Evolutionary conservation across 1,139 yeast species (phyloP).

Genomic region (Schwanniomyces etchellsii): DNA sequence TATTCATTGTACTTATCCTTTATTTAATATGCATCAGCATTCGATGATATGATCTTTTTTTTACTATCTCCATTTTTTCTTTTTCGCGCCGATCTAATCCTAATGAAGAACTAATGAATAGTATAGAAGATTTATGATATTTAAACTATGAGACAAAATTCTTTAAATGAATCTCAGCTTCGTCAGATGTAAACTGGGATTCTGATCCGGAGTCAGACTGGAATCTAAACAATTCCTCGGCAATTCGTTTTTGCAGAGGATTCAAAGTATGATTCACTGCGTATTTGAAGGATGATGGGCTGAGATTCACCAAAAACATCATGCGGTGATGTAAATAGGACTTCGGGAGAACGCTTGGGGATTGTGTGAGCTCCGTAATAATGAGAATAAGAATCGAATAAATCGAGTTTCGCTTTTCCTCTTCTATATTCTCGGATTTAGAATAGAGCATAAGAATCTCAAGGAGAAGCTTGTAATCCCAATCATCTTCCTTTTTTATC

Average conservation of each 20-base stretch:
- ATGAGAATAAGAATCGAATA: conserved; percentile 47
- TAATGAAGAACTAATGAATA: too few relatives aligned
- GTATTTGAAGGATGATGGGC: conserved; percentile 49
- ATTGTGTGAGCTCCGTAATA: conserved; percentile 35
- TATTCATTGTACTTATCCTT: too few relatives aligned
- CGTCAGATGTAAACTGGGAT: conserved; percentile 9
- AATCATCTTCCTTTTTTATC: conserved; percentile 1
- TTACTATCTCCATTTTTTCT: too few relatives aligned
- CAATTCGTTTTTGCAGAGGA: conserved; percentile 28
- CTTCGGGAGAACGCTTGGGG: conserved; percentile 18
- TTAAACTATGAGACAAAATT: too few relatives aligned
- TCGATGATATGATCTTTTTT: too few relatives aligned
- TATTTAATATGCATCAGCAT: too few relatives aligned
- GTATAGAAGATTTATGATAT: too few relatives aligned
- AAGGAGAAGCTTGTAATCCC: conserved; percentile 39
- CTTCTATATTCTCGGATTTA: conserved; percentile 25
- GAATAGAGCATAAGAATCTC: conserved; percentile 51
- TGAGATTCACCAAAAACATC: conserved; percentile 43
- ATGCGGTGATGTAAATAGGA: conserved; percentile 47
- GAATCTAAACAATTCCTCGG: conserved; percentile 37
- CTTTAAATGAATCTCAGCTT: conserved; percentile 28
- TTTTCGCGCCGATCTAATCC: too few relatives aligned
- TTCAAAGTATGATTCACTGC: conserved; percentile 36
- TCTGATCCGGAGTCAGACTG: conserved; percentile 4
- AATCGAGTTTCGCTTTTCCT: conserved; percentile 22